phyloP scores from a whole-genome alignment of 2,329 filamentous ascomycete genomes.

The Penicillium decumbens region DNA sequence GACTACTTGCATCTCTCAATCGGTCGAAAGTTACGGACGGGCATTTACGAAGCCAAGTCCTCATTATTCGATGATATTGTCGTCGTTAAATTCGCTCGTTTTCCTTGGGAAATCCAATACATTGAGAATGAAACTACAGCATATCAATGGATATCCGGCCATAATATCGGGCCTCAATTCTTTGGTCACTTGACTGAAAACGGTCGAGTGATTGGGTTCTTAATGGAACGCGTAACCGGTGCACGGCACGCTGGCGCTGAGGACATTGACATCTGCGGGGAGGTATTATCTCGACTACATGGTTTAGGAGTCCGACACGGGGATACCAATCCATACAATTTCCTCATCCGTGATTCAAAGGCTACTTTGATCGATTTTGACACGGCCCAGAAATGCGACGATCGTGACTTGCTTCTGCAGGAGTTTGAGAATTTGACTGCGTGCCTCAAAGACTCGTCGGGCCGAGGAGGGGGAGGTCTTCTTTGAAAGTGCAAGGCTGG shows the following conservation, averaged over 20 bases:
- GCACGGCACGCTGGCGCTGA: slow-evolving; percentile 22
- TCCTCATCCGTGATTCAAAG: slow-evolving; percentile 19
- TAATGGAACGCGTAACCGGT: slow-evolving; percentile 30
- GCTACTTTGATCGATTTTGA: slow-evolving; percentile 29
- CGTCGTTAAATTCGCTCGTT: slow-evolving; percentile 39
- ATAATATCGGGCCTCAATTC: slow-evolving; percentile 37
- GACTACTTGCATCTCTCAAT: slow-evolving; percentile 23
- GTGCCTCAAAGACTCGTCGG: slow-evolving; percentile 14
- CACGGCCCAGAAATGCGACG: slow-evolving; percentile 23
- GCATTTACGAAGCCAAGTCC: slow-evolving; percentile 24
- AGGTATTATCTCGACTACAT: slow-evolving; percentile 23
- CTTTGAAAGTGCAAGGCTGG: slow-evolving; percentile 4
- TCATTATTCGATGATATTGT: slow-evolving; percentile 13
- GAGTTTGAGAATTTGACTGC: slow-evolving; percentile 16
- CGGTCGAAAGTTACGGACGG: slow-evolving; percentile 20
- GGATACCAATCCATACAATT: slow-evolving; percentile 30
- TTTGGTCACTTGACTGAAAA: slow-evolving; percentile 40
- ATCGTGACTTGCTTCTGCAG: slow-evolving; percentile 13
- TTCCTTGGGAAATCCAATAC: slow-evolving; percentile 36
- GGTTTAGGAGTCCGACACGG: slow-evolving; percentile 25
- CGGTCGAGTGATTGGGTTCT: slow-evolving; percentile 40
- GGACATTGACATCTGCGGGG: slow-evolving; percentile 20
- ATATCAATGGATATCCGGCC: slow-evolving; percentile 37
- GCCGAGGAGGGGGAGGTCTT: slow-evolving; percentile 14
- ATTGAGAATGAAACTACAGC: slow-evolving; percentile 37